phyloP scores from a whole-genome alignment of 352 stramenopile genomes.

The Thraustochytrium sp. region DNA sequence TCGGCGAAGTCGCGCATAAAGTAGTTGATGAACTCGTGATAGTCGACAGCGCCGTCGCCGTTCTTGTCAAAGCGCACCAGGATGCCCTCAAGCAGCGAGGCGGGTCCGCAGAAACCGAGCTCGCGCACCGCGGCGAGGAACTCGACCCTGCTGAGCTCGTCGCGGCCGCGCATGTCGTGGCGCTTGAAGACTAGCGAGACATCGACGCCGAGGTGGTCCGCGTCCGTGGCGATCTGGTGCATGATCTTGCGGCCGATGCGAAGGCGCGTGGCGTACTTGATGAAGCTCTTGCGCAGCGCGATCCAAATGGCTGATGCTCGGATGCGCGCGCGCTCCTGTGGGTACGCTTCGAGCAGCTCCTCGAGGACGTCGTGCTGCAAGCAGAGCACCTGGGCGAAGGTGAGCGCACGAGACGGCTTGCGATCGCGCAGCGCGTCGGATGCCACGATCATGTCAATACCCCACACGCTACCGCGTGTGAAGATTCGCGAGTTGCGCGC shows the following conservation, averaged over 20 bases:
- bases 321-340: slow-evolving; percentile 13
- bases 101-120: not conserved
- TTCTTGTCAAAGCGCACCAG: slow-evolving; percentile 21
- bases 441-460: slow-evolving; percentile 32
- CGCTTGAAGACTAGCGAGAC: not conserved
- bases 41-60: slow-evolving; percentile 20
- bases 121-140: slow-evolving; percentile 1
- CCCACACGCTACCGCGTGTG: slow-evolving; percentile 24
- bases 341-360: slow-evolving; percentile 18
- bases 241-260: slow-evolving; percentile 1
- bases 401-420: not conserved
- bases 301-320: slow-evolving; percentile 12
- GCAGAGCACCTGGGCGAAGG: slow-evolving; percentile 13
- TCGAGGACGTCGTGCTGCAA: not conserved
- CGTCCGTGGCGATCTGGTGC: slow-evolving; percentile 13
- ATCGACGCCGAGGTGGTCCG: not conserved
- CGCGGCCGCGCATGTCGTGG: not conserved
- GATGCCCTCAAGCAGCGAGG: not conserved
- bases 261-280: not conserved
- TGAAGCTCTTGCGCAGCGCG: slow-evolving; percentile 1
- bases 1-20: slow-evolving; percentile 23
- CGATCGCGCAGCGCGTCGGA: not conserved
- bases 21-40: slow-evolving; percentile 22
- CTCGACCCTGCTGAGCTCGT: not conserved
- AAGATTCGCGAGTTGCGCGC: slow-evolving; percentile 13